Conservation (phyloP, 2,329 filamentous ascomycete genomes). For the Microcyclospora pomicola region DNA sequence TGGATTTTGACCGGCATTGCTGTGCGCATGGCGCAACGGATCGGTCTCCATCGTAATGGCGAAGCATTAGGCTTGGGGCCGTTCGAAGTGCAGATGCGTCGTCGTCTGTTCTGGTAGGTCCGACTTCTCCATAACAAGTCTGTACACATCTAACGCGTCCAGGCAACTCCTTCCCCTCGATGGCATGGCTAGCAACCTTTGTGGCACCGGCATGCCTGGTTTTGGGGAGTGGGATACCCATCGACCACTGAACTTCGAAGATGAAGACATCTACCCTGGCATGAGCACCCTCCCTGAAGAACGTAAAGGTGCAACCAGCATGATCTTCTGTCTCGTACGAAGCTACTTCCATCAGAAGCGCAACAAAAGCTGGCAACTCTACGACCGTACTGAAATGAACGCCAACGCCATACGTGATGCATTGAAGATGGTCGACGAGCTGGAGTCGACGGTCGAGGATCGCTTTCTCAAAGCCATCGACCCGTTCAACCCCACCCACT, state of each 20-base stretch:
- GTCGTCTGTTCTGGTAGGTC: constrained; percentile 42
- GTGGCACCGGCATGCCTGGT: constrained; percentile 16
- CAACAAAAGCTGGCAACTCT: constrained; percentile 5
- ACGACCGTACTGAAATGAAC: constrained; percentile 4
- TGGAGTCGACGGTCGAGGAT: constrained; percentile 29
- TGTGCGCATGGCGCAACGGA: constrained; percentile 45
- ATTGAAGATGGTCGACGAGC: constrained; percentile 23
- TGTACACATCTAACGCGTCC: too few species aligned
- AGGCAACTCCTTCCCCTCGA: constrained; percentile 47
- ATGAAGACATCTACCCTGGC: constrained; percentile 25
- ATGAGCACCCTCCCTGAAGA: constrained; percentile 35
- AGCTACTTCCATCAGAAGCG: constrained; percentile 24
- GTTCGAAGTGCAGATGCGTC: constrained; percentile 46
- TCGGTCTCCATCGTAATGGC: constrained; percentile 49
- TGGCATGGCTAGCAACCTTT: constrained; percentile 18
- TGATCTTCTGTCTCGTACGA: constrained; percentile 32
- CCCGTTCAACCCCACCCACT: constrained; percentile 28
- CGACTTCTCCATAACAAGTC: too few species aligned
- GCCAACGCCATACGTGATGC: constrained; percentile 2
- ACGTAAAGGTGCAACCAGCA: constrained; percentile 41
- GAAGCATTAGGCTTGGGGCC: constrained; percentile 34
- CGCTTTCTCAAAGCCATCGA: constrained; percentile 34
- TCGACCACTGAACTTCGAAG: constrained; percentile 23
- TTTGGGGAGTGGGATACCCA: constrained; percentile 12
- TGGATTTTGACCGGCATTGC: constrained; percentile 52